phyloP scores from a whole-genome alignment of 2,329 filamentous ascomycete species.

The Verticillium klebahnii region DNA sequence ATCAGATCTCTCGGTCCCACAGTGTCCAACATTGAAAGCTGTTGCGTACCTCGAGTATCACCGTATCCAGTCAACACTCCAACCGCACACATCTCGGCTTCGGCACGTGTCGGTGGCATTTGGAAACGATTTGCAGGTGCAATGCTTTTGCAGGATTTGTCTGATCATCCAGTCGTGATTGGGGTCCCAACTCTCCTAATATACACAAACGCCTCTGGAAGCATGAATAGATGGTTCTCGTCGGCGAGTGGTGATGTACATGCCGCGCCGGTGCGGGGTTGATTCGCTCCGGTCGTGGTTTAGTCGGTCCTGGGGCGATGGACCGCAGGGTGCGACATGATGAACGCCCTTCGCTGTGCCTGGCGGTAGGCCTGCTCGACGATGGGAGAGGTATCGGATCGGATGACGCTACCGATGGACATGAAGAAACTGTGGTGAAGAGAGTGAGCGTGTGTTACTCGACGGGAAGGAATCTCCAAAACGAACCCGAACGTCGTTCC shows the following conservation, averaged over 20 bases:
- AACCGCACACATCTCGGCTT: background rate
- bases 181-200: background rate
- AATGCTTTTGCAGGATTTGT: background rate
- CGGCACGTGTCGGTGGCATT: background rate
- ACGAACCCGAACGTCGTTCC: slow-evolving; percentile 89
- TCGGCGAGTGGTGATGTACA: background rate
- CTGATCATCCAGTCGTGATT: background rate
- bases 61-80: no score
- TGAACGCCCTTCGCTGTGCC: slow-evolving; percentile 69
- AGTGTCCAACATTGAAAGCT: no score
- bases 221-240: background rate
- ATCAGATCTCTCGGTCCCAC: no score
- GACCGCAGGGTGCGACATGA: slow-evolving; percentile 40
- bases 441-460: background rate
- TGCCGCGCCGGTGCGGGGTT: background rate
- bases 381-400: slow-evolving; percentile 79
- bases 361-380: slow-evolving; percentile 71
- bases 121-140: background rate
- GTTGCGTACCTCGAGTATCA: no score
- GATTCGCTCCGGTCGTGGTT: background rate
- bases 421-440: slow-evolving; percentile 73
- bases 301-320: background rate
- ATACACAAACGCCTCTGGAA: background rate
- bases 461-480: background rate
- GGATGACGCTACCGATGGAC: slow-evolving; percentile 95